Conservation (phyloP, 2,329 filamentous ascomycete species). For the Colletotrichum agaves region DNA sequence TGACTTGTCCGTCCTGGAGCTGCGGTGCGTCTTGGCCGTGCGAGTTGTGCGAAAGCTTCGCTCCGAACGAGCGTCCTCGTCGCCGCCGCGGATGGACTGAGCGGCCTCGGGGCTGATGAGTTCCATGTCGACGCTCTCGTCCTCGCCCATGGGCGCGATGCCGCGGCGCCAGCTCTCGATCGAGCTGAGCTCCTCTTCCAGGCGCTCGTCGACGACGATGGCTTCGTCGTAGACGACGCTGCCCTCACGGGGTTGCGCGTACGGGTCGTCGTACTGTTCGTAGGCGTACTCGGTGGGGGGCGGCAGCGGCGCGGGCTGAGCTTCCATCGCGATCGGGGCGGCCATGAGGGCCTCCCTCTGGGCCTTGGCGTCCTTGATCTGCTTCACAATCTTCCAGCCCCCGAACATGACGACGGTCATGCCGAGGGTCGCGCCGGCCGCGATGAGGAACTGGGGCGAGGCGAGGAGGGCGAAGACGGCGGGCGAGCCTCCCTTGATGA, state of each 20-base stretch:
- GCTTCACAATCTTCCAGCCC: slow-evolving; percentile 97
- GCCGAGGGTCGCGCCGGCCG: slow-evolving; percentile 86
- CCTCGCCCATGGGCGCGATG: slow-evolving; percentile 59
- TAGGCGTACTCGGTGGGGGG: slow-evolving; percentile 29
- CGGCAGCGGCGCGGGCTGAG: slow-evolving; percentile 23
- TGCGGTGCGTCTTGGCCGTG: slow-evolving; percentile 42
- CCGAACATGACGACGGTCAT: slow-evolving; percentile 97
- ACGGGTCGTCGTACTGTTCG: slow-evolving; percentile 25
- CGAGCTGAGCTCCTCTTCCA: slow-evolving; percentile 65
- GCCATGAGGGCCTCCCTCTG: slow-evolving; percentile 40
- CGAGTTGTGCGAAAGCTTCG: slow-evolving; percentile 47
- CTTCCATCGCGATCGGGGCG: slow-evolving; percentile 46
- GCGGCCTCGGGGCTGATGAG: slow-evolving; percentile 68
- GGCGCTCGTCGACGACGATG: slow-evolving; percentile 53
- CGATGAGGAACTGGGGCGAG: slow-evolving; percentile 94
- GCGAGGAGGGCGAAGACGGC: slow-evolving; percentile 87
- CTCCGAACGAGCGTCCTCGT: slow-evolving; percentile 52
- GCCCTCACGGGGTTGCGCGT: slow-evolving; percentile 32
- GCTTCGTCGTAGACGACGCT: slow-evolving; percentile 62
- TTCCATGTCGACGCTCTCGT: slow-evolving; percentile 63
- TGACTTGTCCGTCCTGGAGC: slow-evolving; percentile 43
- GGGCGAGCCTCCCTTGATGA: slow-evolving; percentile 84
- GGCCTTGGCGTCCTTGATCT: slow-evolving; percentile 65
- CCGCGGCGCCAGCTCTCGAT: slow-evolving; percentile 71
- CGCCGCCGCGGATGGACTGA: slow-evolving; percentile 55